Conservation (phyloP, 352 stramenopile genomes). For the Pythium monospermum region DNA sequence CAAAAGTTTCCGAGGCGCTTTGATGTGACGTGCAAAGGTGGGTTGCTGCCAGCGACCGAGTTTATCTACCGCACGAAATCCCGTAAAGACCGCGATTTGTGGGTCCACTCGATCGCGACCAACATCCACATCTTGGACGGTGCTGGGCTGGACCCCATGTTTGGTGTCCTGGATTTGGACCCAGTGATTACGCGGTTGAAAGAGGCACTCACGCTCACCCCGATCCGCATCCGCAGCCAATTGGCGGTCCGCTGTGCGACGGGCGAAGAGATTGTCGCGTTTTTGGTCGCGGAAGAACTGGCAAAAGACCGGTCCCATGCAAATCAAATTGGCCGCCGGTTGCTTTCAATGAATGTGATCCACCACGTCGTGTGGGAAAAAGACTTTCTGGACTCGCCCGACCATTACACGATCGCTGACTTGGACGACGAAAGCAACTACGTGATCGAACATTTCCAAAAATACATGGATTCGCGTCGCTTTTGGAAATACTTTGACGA, state of each 20-base stretch:
- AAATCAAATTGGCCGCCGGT: constrained; percentile 41
- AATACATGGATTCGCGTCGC: constrained; percentile 75
- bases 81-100: constrained; percentile 71
- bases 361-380: constrained; percentile 85
- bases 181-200: constrained; percentile 49
- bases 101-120: constrained; percentile 55
- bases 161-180: constrained; percentile 51
- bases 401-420: constrained; percentile 67
- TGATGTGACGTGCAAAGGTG: constrained; percentile 67
- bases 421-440: constrained; percentile 57
- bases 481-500: constrained; percentile 79
- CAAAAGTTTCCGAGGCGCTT: constrained; percentile 77
- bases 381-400: constrained; percentile 71
- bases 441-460: constrained; percentile 68
- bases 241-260: constrained; percentile 55
- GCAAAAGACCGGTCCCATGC: constrained; percentile 48
- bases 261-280: constrained; percentile 65
- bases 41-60: constrained; percentile 59
- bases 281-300: constrained; percentile 52
- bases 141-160: constrained; percentile 39
- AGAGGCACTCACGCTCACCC: constrained; percentile 42
- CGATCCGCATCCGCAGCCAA: constrained; percentile 67
- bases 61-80: constrained; percentile 74
- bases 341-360: constrained; percentile 81
- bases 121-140: constrained; percentile 61